Evolutionary conservation across 148 eudicot genomes (phyloP), one percentile per base, ranked within the genome.

Genomic region (Euryodendron excelsum): DNA sequence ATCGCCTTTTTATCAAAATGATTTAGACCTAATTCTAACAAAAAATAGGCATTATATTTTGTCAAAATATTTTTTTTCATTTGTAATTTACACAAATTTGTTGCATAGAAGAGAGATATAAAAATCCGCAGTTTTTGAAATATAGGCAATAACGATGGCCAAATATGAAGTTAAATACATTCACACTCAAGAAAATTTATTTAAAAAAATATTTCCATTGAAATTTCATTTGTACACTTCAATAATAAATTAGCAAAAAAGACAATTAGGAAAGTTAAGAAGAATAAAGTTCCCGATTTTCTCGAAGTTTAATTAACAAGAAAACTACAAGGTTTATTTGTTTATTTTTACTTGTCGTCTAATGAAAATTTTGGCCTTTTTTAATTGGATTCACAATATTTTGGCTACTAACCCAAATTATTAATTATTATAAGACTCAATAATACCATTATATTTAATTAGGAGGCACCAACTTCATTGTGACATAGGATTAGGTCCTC

Each of bases 381-480:
- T 76, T 21, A 30, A 30, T 44, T 25, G 30, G 59, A n/a, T 27
- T 33, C 23, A 56, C 60, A 41, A 20, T 20, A 36, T 66, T 4
- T 67, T 52, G 50, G 63, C 60, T n/a, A 61, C 81, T 64, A 47
- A 79, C 63, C 45, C 50, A 9, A 72, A 13, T 60, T 70, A 31
- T 39, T 70, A 78, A 70, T 33, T 73, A 73, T 21, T 62, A 45
- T 20, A 39, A 3, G 11, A 27, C 33, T 61, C 71, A 64, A 48
- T 25, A 47, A 58, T 7, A 3, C 23, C 17, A 17, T 33, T 73
- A 4, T 3, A 56, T 72, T 28, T 72, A 36, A 31, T 50, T 33
- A 30, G 37, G 69, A n/a, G 28, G 27, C 9, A 31, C 8, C 17
- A 34, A 56, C 25, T 3, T 60, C 17, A n/a, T 71, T 47, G 72